Base-by-base conservation (phyloP, 1,284 basidiomycete genomes). In the Porodaedalea pini region DNA sequence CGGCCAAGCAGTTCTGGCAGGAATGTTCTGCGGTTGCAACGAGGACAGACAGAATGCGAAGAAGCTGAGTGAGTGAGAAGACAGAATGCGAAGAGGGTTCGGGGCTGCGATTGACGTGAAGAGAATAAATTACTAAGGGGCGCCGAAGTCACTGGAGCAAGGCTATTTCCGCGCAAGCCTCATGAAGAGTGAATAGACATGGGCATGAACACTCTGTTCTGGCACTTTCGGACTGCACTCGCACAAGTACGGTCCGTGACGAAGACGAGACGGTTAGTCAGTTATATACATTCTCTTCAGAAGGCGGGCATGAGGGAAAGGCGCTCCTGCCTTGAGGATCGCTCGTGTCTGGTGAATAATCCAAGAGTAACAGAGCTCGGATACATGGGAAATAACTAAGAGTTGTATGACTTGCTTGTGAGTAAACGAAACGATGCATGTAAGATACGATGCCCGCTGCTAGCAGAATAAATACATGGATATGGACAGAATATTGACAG, bases 311-410 rank as follows among this genome's bases (percentile, higher is more conserved):
- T 54, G 51, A 44, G 51, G 51, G 15, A 34, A 54, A 44, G 17
- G 29, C 41, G 37, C 31, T 32, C 41, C 8, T 41, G 40, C 51
- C 51, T 54, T 40, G 40, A 54, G 51, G 51, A 15, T 25, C 23
- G 11, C 27, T 54, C 51, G 36, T 39, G 34, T 45, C n/a, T 41
- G 4, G 40, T 41, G 40, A 21, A 41, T 41, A 21, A 41, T 41
- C 32, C 32, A 13, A 41, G 40, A 41, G 17, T 41, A 11, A 41
- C 19, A 19, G n/a, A 15, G 5, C 11, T 19, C 4, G 40, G 11
- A 34, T 34, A 34, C 32, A 34, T 34, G 40, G 17, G 10, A 41
- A 15, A 15, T 11, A 11, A 41, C n/a, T 41, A 41, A 4, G 6
- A 21, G 8, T 13, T 6, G 40, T 19, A 21, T 13, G 15, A 43